Base-by-base conservation (phyloP, 495 filamentous ascomycete genomes). In the Aspergillus baeticus region DNA sequence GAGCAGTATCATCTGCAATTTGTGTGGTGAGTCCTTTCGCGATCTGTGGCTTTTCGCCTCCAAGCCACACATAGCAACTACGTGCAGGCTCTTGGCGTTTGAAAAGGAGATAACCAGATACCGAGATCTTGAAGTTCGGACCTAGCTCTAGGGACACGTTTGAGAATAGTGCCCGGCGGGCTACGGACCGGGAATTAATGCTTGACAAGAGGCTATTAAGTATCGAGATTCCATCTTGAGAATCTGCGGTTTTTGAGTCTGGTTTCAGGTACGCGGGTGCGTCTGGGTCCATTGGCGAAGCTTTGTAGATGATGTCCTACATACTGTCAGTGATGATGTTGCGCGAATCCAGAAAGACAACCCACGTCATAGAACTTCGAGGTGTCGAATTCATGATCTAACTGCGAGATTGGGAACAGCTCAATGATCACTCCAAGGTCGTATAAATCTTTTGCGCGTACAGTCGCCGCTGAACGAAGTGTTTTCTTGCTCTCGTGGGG, bases 371-470 rank as follows among this genome's bases (percentile, higher is more conserved):
- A 99, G 68, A 98, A 99, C 58, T 87, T 92, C 37, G 84, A 77
- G 14, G 87, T 76, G 63, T 96, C 89, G 64, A 99, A 99, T 38
- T 84, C 81, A 65, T 86, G 81, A 17, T 83, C 84, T 2, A 81
- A 81, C 10, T 77, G 80, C 8, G 90, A 90, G 49, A 99, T 93
- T 3, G 94, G 92, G 63, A 98, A 98, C 2, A 98, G 81, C 63
- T 98, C 94, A 53, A 99, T 95, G 6, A 82, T 85, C 10, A 97
- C 91, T 8, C 93, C 92, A 6, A 98, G 78, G 65, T 99, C 95
- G 61, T 98, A 97, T 6, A 99, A 70, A 77, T 99, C 95, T 65
- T 94, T 94, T 21, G 94, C 95, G 34, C 92, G 83, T 3, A 91
- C 89, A 7, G 90, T 86, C 3, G 95, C 88, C 17, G 86, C 84